Evolutionary conservation across 2,329 filamentous ascomycete species (phyloP).

Genomic region (Neofusicoccum sp.): DNA sequence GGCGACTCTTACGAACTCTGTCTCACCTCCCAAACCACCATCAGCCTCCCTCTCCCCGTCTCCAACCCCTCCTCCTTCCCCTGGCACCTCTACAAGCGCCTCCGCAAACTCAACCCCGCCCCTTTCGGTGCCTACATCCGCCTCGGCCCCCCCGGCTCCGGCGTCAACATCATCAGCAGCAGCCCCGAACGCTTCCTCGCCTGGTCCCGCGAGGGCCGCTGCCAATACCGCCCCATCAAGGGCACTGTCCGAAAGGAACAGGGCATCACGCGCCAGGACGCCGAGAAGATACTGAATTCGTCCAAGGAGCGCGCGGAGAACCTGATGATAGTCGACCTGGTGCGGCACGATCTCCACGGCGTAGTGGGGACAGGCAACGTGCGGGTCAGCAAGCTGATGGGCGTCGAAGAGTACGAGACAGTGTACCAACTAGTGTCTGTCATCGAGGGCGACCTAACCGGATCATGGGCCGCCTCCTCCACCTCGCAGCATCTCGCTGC

Average conservation of each 20-base stretch:
- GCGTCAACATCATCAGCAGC: conserved; percentile 69
- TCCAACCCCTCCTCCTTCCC: conserved; percentile 31
- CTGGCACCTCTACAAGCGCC: conserved; percentile 71
- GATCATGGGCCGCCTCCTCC: not conserved
- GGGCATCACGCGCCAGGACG: conserved; percentile 67
- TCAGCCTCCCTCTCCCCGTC: conserved; percentile 46
- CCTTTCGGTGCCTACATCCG: conserved; percentile 82
- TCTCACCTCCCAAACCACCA: conserved; percentile 70
- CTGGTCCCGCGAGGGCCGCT: conserved; percentile 60
- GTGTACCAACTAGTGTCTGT: conserved; percentile 92
- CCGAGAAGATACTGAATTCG: conserved; percentile 69
- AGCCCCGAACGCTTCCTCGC: conserved; percentile 88
- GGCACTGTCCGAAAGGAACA: conserved; percentile 83
- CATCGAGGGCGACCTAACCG: conserved; percentile 61
- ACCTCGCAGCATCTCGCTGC: not conserved
- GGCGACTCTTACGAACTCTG: conserved; percentile 87
- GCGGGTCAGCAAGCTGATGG: conserved; percentile 72
- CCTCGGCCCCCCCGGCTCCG: conserved; percentile 49
- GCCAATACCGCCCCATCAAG: conserved; percentile 91
- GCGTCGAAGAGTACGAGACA: conserved; percentile 85
- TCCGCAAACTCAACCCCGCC: conserved; percentile 72
- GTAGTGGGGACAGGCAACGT: conserved; percentile 75
- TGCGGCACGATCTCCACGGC: conserved; percentile 89
- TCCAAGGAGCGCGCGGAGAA: conserved; percentile 95
- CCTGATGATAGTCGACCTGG: conserved; percentile 95